These are phyloP conservation scores for Arachnomyces sp. DNA, from an alignment of 2,329 filamentous ascomycete species.

Conservation along the genomic window DNA sequence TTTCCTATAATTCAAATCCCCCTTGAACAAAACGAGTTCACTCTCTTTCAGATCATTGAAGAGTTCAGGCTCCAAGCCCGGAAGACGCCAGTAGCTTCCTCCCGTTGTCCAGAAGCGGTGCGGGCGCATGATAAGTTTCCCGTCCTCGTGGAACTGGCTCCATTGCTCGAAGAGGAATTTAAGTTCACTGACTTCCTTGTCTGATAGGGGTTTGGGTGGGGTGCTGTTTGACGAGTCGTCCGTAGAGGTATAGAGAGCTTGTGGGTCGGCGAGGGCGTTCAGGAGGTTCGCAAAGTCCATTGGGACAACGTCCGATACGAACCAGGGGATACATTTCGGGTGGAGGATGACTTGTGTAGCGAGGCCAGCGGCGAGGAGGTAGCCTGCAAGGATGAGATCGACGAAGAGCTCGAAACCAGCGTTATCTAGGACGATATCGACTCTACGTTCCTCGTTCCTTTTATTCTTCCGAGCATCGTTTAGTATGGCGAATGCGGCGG, in stretches of 20 bases:
- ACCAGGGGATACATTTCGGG: slow-evolving; percentile 95
- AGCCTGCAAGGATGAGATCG: slow-evolving; percentile 84
- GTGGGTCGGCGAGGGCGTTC: slow-evolving; percentile 66
- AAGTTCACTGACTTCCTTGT: slow-evolving; percentile 59
- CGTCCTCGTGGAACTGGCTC: slow-evolving; percentile 71
- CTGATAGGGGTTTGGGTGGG: slow-evolving; percentile 54
- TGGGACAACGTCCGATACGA: slow-evolving; percentile 89
- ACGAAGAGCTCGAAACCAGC: slow-evolving; percentile 96
- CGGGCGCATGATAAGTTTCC: slow-evolving; percentile 71
- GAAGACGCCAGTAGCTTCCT: slow-evolving; percentile 83
- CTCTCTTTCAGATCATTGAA: slow-evolving; percentile 70
- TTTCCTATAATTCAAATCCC: slow-evolving; percentile 94
- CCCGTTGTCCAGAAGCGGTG: slow-evolving; percentile 87
- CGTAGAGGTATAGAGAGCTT: slow-evolving; percentile 68
- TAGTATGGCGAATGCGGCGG: slow-evolving; percentile 60
- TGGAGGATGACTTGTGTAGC: slow-evolving; percentile 83
- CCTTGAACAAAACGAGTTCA: slow-evolving; percentile 92
- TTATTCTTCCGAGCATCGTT: slow-evolving; percentile 55
- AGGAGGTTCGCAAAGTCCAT: slow-evolving; percentile 78
- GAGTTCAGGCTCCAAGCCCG: slow-evolving; percentile 57
- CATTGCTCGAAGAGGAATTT: slow-evolving; percentile 74
- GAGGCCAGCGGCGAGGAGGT: slow-evolving; percentile 72
- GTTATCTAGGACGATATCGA: slow-evolving; percentile 95
- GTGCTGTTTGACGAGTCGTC: slow-evolving; percentile 52
- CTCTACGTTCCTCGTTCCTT: slow-evolving; percentile 58